A percentile compares a stretch with the other conserved stretches of the same genome.
phyloP scores from a whole-genome alignment of 2,329 filamentous ascomycete genomes.

The Phaeosphaeriaceae sp. region DNA sequence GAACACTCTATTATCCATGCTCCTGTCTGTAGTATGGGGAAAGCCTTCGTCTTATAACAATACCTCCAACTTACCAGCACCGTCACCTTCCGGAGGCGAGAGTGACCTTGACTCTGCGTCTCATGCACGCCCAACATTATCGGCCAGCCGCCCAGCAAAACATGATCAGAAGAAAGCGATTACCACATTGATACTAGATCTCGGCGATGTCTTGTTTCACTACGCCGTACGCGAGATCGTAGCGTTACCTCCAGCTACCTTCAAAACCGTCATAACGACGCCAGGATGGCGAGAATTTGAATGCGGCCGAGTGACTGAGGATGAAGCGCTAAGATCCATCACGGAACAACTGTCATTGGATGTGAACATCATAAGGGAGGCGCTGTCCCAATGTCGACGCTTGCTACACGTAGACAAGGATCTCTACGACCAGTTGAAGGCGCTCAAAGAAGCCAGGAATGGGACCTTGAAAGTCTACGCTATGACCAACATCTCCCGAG shows the following conservation, averaged over 20 bases:
- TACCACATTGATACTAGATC: slow-evolving; percentile 40
- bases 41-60: too few relatives aligned
- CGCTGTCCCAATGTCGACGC: slow-evolving; percentile 35
- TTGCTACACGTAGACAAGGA: slow-evolving; percentile 32
- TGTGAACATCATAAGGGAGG: slow-evolving; percentile 28
- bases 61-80: too few relatives aligned
- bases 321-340: slow-evolving; percentile 16
- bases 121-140: too few relatives aligned
- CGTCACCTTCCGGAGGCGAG: too few relatives aligned
- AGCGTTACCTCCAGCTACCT: slow-evolving; percentile 20
- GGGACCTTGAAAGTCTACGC: slow-evolving; percentile 32
- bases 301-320: slow-evolving; percentile 29
- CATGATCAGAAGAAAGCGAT: not conserved
- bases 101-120: too few relatives aligned
- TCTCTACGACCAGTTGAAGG: slow-evolving; percentile 27
- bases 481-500: slow-evolving; percentile 43
- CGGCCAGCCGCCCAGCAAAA: too few relatives aligned
- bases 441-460: slow-evolving; percentile 15
- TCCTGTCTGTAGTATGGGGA: too few relatives aligned
- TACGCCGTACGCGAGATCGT: slow-evolving; percentile 37
- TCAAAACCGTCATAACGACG: slow-evolving; percentile 34
- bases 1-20: too few relatives aligned
- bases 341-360: slow-evolving; percentile 30
- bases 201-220: slow-evolving; percentile 47
- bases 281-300: slow-evolving; percentile 38